Evolutionary conservation across 306 rosid species (phyloP).

Genomic region (Fagus sylvatica): DNA sequence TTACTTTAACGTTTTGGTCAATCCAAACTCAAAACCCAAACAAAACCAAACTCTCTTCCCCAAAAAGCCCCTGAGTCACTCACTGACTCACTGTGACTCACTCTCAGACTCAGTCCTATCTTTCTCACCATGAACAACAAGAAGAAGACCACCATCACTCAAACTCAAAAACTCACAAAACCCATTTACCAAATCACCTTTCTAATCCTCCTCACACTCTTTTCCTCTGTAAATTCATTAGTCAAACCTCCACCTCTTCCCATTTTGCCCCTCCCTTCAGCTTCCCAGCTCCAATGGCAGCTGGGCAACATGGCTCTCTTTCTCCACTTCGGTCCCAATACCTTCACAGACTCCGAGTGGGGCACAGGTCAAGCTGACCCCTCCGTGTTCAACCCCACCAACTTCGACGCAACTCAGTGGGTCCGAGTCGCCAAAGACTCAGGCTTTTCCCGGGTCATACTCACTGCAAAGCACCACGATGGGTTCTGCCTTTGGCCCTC

Average conservation of each 20-base stretch:
- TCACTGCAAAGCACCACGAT: constrained; percentile 88
- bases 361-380: constrained; percentile 69
- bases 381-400: constrained; percentile 59
- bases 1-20: too few species aligned
- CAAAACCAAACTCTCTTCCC: too few species aligned
- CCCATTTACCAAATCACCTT: constrained; percentile 30
- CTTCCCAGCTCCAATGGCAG: constrained; percentile 89
- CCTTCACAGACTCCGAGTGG: constrained; percentile 85
- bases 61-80: too few species aligned
- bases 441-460: constrained; percentile 62
- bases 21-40: too few species aligned
- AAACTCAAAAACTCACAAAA: constrained; percentile 13
- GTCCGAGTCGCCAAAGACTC: constrained; percentile 62
- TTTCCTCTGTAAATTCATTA: not conserved
- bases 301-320: constrained; percentile 66
- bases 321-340: constrained; percentile 91
- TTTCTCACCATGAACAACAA: not conserved
- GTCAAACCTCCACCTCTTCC: constrained; percentile 76
- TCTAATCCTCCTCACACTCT: constrained; percentile 26
- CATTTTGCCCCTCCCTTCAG: constrained; percentile 70
- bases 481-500: constrained; percentile 98
- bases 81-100: too few species aligned
- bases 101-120: not conserved
- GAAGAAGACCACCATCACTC: not conserved
- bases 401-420: constrained; percentile 79